Base-by-base conservation (phyloP, 1,284 basidiomycete genomes). In the Cyathus pygmaeus region DNA sequence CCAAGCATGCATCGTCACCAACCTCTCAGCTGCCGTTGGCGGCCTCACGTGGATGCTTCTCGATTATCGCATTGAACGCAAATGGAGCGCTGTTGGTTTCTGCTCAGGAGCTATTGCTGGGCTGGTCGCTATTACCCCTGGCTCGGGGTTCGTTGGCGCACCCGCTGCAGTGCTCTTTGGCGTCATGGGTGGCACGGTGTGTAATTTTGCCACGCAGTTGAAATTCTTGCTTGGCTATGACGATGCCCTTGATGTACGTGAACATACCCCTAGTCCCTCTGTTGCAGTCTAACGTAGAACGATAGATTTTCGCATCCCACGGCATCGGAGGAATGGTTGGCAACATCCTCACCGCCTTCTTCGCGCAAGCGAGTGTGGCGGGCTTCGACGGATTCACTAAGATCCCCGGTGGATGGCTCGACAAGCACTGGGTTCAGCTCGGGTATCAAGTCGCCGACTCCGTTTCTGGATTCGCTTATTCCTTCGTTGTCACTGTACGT, bases 121-220 rank as follows among this genome's bases (percentile, higher is more conserved):
- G 56, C 87, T 98, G 13, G 95, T 95, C 31, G 93, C 91, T 31
- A 97, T 98, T 76, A 98, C 96, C 1, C 96, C 96, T 17, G 96
- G 88, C 6, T 93, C 94, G 21, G 95, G 95, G 65, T 98, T 81
- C 77, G 95, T 98, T 54, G 95, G 94, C 54, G 78, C 94, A 21
- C 92, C 93, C 26, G 93, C 95, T 3, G 84, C 95, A 13, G 89
- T 96, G 10, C 84, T 91, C 1, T 96, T 95, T 72, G 96, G 97
- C 56, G 85, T 97, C 72, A 79, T 96, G 69, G 92, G 91, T 3
- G 96, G 92, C 29, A 90, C 92, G 0, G 78, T 89, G 1, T 96
- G 94, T 83, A 99, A 99, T 83, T 98, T 95, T 73, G 94, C 93
- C 19, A 99, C 96, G 23, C 94, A 96, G 76, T 86, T 99, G 80